Evolutionary conservation across 169 alveolate genomes (phyloP).

Genomic region (Eimeria necatrix): DNA sequence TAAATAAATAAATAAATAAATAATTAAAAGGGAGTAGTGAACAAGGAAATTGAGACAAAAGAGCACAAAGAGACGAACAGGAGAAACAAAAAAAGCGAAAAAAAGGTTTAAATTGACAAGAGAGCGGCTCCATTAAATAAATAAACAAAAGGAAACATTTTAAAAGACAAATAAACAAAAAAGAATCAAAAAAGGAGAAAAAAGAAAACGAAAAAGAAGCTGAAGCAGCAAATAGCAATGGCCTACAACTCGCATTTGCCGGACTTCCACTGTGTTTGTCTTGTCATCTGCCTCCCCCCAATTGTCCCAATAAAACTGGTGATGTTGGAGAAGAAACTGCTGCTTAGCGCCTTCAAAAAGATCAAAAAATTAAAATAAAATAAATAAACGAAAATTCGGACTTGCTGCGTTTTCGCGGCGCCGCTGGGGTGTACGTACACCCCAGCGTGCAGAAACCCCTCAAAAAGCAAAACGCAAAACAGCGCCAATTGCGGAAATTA

Average conservation of each 20-base stretch:
- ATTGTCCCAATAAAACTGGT: constrained; percentile 23
- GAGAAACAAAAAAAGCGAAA: neutral
- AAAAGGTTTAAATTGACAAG: neutral
- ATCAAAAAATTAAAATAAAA: neutral
- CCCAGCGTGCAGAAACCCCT: no score
- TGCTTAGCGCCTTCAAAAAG: constrained; percentile 39
- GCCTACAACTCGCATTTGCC: constrained; percentile 25
- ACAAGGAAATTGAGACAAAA: no score
- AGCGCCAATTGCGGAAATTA: no score
- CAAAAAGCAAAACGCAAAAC: no score
- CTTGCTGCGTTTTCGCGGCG: no score
- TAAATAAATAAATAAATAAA: neutral
- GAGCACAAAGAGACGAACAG: no score
- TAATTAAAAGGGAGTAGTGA: neutral
- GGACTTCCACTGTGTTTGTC: neutral
- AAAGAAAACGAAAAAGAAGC: neutral
- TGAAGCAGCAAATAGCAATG: neutral
- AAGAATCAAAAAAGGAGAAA: neutral
- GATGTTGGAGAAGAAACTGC: constrained; percentile 7
- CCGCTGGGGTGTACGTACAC: no score
- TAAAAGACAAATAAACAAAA: neutral
- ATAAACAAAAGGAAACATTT: neutral
- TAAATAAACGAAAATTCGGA: neutral
- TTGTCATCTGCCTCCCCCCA: constrained; percentile 36
- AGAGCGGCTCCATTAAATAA: neutral